Percentiles rank a stretch among this genome's conserved stretches.
Conservation (phyloP, 225 moss, liverwort and hornwort species). For the Polytrichum commune region DNA sequence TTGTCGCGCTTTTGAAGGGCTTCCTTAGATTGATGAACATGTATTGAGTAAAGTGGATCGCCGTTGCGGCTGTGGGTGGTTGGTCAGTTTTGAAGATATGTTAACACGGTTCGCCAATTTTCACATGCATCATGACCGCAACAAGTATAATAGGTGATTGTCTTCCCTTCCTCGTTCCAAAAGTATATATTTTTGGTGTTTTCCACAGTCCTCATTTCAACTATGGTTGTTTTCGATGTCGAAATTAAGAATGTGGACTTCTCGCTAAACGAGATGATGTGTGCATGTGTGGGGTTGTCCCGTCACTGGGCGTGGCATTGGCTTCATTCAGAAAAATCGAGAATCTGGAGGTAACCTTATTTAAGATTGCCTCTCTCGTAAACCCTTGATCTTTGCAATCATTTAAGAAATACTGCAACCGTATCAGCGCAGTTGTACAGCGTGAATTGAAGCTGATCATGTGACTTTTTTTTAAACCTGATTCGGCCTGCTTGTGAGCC, state of each 20-base stretch:
- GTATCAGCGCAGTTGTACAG: too few relatives aligned
- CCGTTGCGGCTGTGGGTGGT: conserved; percentile 10
- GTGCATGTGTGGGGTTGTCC: conserved; percentile 13
- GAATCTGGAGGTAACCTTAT: conserved; percentile 30
- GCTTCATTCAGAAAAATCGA: conserved; percentile 30
- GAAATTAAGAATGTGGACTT: not conserved
- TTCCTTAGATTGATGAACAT: not conserved
- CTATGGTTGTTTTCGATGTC: not conserved
- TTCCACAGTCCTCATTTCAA: too few relatives aligned
- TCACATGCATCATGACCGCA: conserved; percentile 61
- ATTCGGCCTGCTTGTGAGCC: too few relatives aligned
- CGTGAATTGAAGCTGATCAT: too few relatives aligned
- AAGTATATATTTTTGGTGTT: too few relatives aligned
- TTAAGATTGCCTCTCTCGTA: not conserved
- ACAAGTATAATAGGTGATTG: conserved; percentile 56
- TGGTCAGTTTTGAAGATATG: conserved; percentile 65
- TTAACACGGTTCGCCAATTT: conserved; percentile 62
- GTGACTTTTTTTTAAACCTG: too few relatives aligned
- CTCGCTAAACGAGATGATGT: conserved; percentile 5
- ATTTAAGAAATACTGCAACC: too few relatives aligned
- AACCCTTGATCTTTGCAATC: not conserved
- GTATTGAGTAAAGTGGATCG: too few relatives aligned
- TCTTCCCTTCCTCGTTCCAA: not conserved
- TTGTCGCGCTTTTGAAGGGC: not conserved
- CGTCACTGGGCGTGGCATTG: conserved; percentile 2